A percentile compares a stretch with the other conserved stretches of the same genome.
phyloP scores from a whole-genome alignment of 2,329 filamentous ascomycete genomes.

The Fusarium citri region DNA sequence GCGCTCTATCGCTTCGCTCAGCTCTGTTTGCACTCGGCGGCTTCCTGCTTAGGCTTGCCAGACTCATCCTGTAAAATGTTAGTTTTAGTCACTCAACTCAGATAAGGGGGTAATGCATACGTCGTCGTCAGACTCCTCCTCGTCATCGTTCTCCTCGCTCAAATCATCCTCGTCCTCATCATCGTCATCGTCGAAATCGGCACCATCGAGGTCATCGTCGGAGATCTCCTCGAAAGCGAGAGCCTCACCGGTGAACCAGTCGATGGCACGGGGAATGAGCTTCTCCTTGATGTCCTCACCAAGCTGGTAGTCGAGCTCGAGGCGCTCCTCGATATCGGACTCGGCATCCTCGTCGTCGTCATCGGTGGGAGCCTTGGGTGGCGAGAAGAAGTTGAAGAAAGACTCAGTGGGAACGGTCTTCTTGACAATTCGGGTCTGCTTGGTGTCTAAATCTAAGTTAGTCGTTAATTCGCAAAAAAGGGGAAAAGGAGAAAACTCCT shows the following conservation, averaged over 20 bases:
- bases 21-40: conserved; percentile 96
- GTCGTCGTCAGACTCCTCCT: conserved; percentile 82
- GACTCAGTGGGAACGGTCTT: conserved; percentile 99
- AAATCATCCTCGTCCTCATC: conserved; percentile 92
- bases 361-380: conserved; percentile 85
- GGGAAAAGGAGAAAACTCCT: not conserved
- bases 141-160: conserved; percentile 86
- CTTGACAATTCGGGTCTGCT: conserved; percentile 98
- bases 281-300: conserved; percentile 99
- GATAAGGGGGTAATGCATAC: conserved; percentile 57
- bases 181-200: conserved; percentile 89
- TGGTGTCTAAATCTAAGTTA: conserved; percentile 76
- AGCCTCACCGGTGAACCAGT: conserved; percentile 99
- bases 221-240: conserved; percentile 95
- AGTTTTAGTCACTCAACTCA: conserved; percentile 2
- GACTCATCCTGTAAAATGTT: conserved; percentile 75
- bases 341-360: conserved; percentile 78
- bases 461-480: not conserved
- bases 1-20: conserved; percentile 63
- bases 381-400: conserved; percentile 99
- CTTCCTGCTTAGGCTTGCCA: conserved; percentile 92
- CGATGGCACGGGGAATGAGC: conserved; percentile 96
- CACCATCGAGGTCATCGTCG: conserved; percentile 82
- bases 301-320: conserved; percentile 98
- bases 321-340: conserved; percentile 94